Conservation (phyloP, 768 basidiomycete genomes). For the Dendrothele bispora region DNA sequence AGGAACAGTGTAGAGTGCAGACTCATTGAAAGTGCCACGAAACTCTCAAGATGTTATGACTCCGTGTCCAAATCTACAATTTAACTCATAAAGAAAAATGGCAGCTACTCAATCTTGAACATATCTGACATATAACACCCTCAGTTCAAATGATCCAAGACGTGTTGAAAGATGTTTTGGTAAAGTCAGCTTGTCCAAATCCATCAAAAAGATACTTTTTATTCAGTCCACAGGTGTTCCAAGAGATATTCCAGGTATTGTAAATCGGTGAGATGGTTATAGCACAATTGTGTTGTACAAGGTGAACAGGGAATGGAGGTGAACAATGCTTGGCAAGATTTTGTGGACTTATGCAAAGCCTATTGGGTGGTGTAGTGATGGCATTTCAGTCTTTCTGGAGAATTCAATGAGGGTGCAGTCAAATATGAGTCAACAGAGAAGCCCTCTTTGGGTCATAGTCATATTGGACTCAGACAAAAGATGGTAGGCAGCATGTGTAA, state of each 20-base stretch:
- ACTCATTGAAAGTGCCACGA: slow-evolving; percentile 62
- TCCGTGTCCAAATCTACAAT: slow-evolving; percentile 64
- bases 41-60: slow-evolving; percentile 62
- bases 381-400: neutral
- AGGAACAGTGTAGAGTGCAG: slow-evolving; percentile 56
- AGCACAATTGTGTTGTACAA: slow-evolving; percentile 44
- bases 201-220: slow-evolving; percentile 40
- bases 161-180: slow-evolving; percentile 50
- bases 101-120: slow-evolving; percentile 13
- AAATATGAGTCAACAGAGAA: slow-evolving; percentile 4
- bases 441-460: slow-evolving; percentile 1
- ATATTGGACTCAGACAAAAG: no score
- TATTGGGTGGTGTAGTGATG: neutral
- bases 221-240: slow-evolving; percentile 55
- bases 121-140: slow-evolving; percentile 60
- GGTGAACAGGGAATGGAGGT: slow-evolving; percentile 51
- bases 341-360: no score
- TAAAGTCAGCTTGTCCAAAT: slow-evolving; percentile 41
- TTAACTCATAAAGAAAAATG: neutral
- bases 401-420: slow-evolving; percentile 3
- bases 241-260: slow-evolving; percentile 50
- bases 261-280: slow-evolving; percentile 64
- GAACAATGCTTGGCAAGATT: slow-evolving; percentile 37
- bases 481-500: no score
- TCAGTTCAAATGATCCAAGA: slow-evolving; percentile 55